phyloP scores from a whole-genome alignment of 2,329 filamentous ascomycete genomes.

The Hortaea werneckii region DNA sequence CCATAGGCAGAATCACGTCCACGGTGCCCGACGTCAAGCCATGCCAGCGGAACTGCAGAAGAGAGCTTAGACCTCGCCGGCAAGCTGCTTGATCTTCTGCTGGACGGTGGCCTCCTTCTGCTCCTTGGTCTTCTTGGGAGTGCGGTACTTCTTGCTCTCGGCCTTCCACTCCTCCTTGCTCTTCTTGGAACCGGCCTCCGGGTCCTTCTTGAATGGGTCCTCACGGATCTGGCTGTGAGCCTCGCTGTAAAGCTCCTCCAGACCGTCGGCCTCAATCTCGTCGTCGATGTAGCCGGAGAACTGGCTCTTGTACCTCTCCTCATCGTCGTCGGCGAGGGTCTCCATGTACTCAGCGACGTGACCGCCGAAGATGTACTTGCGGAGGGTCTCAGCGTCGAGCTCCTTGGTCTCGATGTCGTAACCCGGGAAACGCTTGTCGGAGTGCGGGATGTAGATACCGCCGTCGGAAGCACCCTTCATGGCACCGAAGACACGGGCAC shows the following conservation, averaged over 20 bases:
- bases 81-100: conserved; percentile 81
- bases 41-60: conserved; percentile 1
- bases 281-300: conserved; percentile 98
- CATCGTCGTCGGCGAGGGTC: conserved; percentile 96
- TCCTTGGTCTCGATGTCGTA: conserved; percentile 97
- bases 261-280: conserved; percentile 87
- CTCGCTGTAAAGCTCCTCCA: conserved; percentile 85
- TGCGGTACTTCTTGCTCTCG: conserved; percentile 83
- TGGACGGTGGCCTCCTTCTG: conserved; percentile 77
- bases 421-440: conserved; percentile 98
- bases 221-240: conserved; percentile 95
- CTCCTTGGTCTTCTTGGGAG: conserved; percentile 66
- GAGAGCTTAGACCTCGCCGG: conserved; percentile 25
- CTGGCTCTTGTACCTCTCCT: conserved; percentile 98
- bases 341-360: conserved; percentile 99
- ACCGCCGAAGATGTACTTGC: conserved; percentile 98
- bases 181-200: conserved; percentile 73
- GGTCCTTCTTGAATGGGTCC: conserved; percentile 92
- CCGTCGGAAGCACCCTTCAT: conserved; percentile 99
- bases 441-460: conserved; percentile 94
- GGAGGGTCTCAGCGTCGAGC: conserved; percentile 90
- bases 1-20: too few relatives aligned
- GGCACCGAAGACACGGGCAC: conserved; percentile 97
- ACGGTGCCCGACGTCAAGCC: conserved; percentile 32
- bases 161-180: conserved; percentile 66